Evolutionary conservation across 208 protist genomes (phyloP), one percentile per base, ranked within the genome.

Genomic region (Jaenimonas drosophilae): DNA sequence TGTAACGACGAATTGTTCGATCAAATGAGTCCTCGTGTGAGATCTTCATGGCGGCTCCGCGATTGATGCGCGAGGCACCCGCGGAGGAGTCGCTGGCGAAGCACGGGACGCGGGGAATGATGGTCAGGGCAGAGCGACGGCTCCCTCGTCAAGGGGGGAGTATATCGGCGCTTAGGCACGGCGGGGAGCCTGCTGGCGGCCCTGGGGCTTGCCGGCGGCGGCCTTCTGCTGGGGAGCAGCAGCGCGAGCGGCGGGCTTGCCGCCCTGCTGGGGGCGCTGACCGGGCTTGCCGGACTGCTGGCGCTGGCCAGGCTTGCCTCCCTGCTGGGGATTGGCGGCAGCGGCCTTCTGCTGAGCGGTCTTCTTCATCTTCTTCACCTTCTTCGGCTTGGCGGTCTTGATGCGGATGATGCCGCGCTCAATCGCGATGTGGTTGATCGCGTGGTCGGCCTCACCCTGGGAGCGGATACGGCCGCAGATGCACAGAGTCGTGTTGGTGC

Each of bases 401-500:
- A 88, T 87, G 71, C 75, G 76, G 48, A 94, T 58, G 21, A 94
- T 77, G 49, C 79, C 72, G 64, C 67, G 64, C 49, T 62, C 60
- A 44, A 94, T 80, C 54, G 74, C 70, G 32, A 98, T 80, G 70
- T 94, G 83, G 91, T 96, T 97, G 57, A 98, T 76, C 33, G 94
- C 79, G 57, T 81, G 87, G 71, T 98, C 96, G 28, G 80, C 71
- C 75, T 96, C 86, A 41, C 83, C 95, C 65, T 91, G 80, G 34
- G 69, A 59, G 53, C 96, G 87, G 32, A 98, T 54, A 70, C 94
- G 96, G 56, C 96, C 96, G 57, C 80, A 88, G 59, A 98, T 88
- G 78, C 90, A 93, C 57, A 96, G 74, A 30, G 94, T 90, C 54
- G 76, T 96, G 64, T 70, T 91, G 39, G 88, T 83, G 48, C 92